These are phyloP conservation scores for Samsoniella hepiali DNA, from an alignment of 2,329 filamentous ascomycete species.

Conservation along the genomic window DNA sequence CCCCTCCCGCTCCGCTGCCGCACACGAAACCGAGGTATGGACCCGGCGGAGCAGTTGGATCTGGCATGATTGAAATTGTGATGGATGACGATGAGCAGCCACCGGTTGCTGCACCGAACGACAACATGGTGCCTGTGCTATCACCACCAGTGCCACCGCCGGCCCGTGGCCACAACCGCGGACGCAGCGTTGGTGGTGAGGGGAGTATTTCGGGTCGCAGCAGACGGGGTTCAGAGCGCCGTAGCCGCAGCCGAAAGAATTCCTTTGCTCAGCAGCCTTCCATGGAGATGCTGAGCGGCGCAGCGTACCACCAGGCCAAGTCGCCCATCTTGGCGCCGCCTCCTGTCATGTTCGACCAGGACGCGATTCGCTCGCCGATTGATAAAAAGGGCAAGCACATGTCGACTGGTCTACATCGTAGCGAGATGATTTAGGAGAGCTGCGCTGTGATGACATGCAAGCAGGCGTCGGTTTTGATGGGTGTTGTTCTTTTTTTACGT, in stretches of 20 bases:
- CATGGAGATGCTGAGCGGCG: slow-evolving; percentile 8
- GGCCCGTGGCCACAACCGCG: slow-evolving; percentile 50
- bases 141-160: slow-evolving; percentile 42
- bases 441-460: slow-evolving; percentile 4
- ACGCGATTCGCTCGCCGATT: slow-evolving; percentile 33
- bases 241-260: slow-evolving; percentile 55
- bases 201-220: slow-evolving; percentile 52
- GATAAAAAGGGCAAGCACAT: slow-evolving; percentile 37
- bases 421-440: slow-evolving; percentile 51
- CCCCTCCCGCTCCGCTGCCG: slow-evolving; percentile 57
- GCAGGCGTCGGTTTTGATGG: background rate
- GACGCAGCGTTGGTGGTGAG: slow-evolving; percentile 53
- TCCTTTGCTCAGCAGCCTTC: slow-evolving; percentile 6
- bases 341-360: slow-evolving; percentile 39
- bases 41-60: slow-evolving; percentile 45
- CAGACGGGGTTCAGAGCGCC: slow-evolving; percentile 56
- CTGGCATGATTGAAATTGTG: slow-evolving; percentile 63
- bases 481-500: slow-evolving; percentile 2
- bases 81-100: slow-evolving; percentile 56
- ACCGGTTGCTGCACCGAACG: slow-evolving; percentile 36
- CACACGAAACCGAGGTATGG: slow-evolving; percentile 38
- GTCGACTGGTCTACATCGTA: slow-evolving; percentile 50
- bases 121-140: slow-evolving; percentile 44
- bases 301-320: slow-evolving; percentile 9
- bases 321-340: slow-evolving; percentile 25